These are phyloP conservation scores for Thraustochytrium striatum DNA, from an alignment of 352 stramenopile species.

Conservation along the genomic window DNA sequence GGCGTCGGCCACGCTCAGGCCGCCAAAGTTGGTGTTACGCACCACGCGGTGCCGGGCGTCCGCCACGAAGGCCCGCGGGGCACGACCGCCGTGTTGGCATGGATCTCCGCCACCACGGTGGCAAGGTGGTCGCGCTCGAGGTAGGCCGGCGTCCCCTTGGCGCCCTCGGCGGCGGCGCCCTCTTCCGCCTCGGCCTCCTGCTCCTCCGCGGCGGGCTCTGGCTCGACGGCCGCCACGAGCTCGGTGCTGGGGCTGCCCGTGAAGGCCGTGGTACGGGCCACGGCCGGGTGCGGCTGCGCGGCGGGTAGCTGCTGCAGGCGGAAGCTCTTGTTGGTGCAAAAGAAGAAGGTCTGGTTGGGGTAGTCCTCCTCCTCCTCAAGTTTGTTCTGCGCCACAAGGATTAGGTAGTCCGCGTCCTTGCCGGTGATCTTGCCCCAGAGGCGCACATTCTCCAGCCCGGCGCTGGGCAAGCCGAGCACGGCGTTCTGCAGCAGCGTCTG, in stretches of 20 bases:
- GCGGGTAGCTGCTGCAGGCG: conserved; percentile 51
- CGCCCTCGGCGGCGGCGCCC: conserved; percentile 36
- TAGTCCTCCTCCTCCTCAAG: conserved; percentile 46
- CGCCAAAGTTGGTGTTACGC: conserved; percentile 53
- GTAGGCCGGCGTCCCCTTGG: conserved; percentile 4
- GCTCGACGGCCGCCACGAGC: conserved; percentile 52
- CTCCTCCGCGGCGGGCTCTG: conserved; percentile 53
- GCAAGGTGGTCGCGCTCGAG: conserved; percentile 56
- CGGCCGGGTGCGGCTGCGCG: conserved; percentile 43
- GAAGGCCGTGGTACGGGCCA: conserved; percentile 32
- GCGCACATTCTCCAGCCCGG: conserved; percentile 48
- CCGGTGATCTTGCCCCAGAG: conserved; percentile 59
- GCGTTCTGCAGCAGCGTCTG: conserved; percentile 22
- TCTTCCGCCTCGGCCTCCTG: conserved; percentile 50
- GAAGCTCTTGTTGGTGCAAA: conserved; percentile 54
- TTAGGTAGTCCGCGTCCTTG: conserved; percentile 55
- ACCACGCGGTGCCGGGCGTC: conserved; percentile 51
- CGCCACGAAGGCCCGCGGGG: conserved; percentile 54
- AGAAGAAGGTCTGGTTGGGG: conserved; percentile 51
- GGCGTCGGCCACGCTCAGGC: conserved; percentile 54
- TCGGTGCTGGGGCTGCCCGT: conserved; percentile 24
- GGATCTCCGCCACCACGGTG: conserved; percentile 54
- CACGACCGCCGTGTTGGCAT: conserved; percentile 55
- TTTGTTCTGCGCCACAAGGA: conserved; percentile 48
- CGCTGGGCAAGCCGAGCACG: conserved; percentile 56